Evolutionary conservation across 192 early-diverging fungal genomes (phyloP), one percentile per base, ranked within the genome.

Genomic region (Lobulomyces angularis): DNA sequence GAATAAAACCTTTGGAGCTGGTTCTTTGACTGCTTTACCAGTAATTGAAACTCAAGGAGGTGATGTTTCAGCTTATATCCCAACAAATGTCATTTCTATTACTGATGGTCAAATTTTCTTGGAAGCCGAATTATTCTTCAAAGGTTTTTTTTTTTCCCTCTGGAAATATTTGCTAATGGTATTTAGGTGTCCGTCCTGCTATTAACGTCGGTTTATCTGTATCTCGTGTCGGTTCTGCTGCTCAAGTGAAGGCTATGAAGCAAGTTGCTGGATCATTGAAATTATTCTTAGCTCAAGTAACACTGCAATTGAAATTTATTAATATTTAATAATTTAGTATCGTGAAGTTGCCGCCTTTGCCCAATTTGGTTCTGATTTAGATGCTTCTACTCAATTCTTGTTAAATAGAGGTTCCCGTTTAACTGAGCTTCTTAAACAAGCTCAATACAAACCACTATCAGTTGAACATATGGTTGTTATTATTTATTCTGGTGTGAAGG

Each of bases 191-290:
- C 50, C 88, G 94, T 61, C 94, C 94, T 42, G 92, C 94, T 49
- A 98, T 98, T 67, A 98, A 98, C 75, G 91, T 98, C 67, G 94
- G 94, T 98, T 76, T 98, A 41, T 98, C 94, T 58, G 94, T 98
- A 55, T 92, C 91, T 56, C 89, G 94, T 84, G 92, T 98, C 77
- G 94, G 94, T 60, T 92, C 90, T 51, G 89, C 92, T 55, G 95
- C 95, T 46, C 95, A 98, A 74, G 91, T 91, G 69, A 94, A 96
- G 82, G 92, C 95, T 52, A 99, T 99, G 95, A 90, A 90, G 79
- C 92, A 99, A 74, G 92, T 99, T 56, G 92, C 92, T 54, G 95
- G 95, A 65, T 96, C 95, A 59, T 76, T 99, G 55, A 99, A 99
- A 82, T 84, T 99, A 54, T 96, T 86, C 83, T 77, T 99, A 55